A percentile compares a stretch with the other conserved stretches of the same genome.
Conservation (phyloP, 2,329 filamentous ascomycete genomes). For the Anthostomella pinea region DNA sequence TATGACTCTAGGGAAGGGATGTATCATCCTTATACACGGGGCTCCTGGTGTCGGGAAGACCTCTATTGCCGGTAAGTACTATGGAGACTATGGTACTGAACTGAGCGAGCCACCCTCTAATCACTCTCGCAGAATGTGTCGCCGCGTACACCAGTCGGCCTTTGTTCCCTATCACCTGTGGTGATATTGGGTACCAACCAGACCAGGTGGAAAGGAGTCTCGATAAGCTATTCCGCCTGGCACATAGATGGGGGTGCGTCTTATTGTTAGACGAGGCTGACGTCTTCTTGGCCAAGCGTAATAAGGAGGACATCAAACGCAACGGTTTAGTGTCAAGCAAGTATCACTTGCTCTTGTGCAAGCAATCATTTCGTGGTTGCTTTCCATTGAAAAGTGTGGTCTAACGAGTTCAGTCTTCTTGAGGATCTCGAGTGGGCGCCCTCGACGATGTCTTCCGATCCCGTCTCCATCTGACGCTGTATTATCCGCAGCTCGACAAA, state of each 20-base stretch:
- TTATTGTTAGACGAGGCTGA: slow-evolving; percentile 15
- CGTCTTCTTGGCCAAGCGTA: slow-evolving; percentile 16
- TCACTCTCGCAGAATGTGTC: slow-evolving; percentile 23
- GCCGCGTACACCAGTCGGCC: slow-evolving; percentile 20
- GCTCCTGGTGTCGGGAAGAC: slow-evolving; percentile 34
- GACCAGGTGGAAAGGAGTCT: slow-evolving; percentile 29
- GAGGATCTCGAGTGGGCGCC: slow-evolving; percentile 36
- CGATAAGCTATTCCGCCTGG: slow-evolving; percentile 17
- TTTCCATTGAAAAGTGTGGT: neutral
- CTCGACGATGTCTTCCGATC: slow-evolving; percentile 46
- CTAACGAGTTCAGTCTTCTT: slow-evolving; percentile 34
- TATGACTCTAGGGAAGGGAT: slow-evolving; percentile 27
- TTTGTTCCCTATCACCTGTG: slow-evolving; percentile 18
- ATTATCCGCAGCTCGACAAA: slow-evolving; percentile 29
- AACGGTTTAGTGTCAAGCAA: slow-evolving; percentile 29
- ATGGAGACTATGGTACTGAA: neutral
- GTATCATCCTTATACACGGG: slow-evolving; percentile 29
- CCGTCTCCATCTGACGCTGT: slow-evolving; percentile 37
- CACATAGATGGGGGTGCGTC: slow-evolving; percentile 22
- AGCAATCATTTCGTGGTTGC: neutral
- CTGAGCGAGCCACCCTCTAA: too few relatives aligned
- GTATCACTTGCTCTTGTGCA: neutral
- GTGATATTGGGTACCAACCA: slow-evolving; percentile 34
- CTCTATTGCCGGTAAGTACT: slow-evolving; percentile 26
- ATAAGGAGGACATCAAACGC: slow-evolving; percentile 19